A percentile compares a stretch with the other conserved stretches of the same genome.
Conservation (phyloP, 176 grass and related monocot species). For the Elaeis guineensis region DNA sequence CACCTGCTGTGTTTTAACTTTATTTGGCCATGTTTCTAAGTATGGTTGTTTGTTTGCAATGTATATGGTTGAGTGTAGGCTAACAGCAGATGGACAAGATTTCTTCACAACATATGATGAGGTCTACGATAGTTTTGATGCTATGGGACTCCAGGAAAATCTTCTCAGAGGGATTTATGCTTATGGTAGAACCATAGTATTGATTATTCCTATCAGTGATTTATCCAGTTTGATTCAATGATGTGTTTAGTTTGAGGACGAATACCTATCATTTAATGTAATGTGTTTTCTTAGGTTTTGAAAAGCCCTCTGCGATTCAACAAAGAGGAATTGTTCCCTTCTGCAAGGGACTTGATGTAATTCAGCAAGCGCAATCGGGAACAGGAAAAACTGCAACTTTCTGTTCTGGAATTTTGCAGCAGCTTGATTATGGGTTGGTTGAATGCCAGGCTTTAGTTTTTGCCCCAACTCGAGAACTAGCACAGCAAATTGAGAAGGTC, state of each 20-base stretch:
- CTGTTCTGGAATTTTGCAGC: slow-evolving; percentile 85
- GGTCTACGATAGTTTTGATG: slow-evolving; percentile 88
- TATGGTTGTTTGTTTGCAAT: no score
- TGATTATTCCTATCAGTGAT: no score
- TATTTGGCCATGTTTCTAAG: no score
- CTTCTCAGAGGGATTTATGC: slow-evolving; percentile 92
- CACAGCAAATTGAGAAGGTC: slow-evolving; percentile 91
- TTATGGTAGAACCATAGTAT: slow-evolving; percentile 36
- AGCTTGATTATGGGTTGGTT: slow-evolving; percentile 78
- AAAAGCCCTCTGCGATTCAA: slow-evolving; percentile 92
- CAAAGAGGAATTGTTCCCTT: slow-evolving; percentile 90
- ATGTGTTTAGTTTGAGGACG: no score
- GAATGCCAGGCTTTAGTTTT: slow-evolving; percentile 90
- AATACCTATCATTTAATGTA: no score
- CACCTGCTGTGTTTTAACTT: background rate
- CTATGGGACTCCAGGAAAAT: slow-evolving; percentile 92
- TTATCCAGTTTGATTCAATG: no score
- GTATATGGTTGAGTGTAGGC: slow-evolving; percentile 23
- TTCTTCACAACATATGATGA: slow-evolving; percentile 86
- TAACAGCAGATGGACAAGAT: slow-evolving; percentile 45
- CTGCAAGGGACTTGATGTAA: slow-evolving; percentile 92
- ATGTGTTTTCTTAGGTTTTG: slow-evolving; percentile 49
- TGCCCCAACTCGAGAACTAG: slow-evolving; percentile 87
- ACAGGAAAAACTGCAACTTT: slow-evolving; percentile 95
- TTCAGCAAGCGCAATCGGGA: slow-evolving; percentile 91